Percentiles rank a stretch among this genome's conserved stretches.
These are phyloP conservation scores for Polymyxa betae DNA, from an alignment of 208 protist genomes.

Conservation along the genomic window DNA sequence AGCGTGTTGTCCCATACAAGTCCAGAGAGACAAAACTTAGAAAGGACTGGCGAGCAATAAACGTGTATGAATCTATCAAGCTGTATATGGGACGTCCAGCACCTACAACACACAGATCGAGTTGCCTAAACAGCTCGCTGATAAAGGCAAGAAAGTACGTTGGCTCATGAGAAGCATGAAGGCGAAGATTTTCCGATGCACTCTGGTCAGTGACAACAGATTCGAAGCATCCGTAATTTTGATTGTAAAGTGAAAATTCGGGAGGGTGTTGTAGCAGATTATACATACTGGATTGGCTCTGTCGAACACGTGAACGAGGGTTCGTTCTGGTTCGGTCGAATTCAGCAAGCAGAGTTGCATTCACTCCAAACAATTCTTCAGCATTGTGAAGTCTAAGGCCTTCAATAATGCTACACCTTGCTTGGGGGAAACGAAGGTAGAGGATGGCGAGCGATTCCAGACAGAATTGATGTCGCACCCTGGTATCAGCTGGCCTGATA, in stretches of 20 bases:
- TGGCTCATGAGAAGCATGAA: not conserved
- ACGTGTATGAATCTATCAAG: not conserved
- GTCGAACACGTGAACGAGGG: not conserved
- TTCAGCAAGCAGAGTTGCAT: not conserved
- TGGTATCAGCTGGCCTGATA: not conserved
- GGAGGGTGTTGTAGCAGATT: conserved; percentile 39
- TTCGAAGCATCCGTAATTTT: not conserved
- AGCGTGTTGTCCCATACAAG: not conserved
- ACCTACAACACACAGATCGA: not conserved
- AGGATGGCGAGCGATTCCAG: not conserved
- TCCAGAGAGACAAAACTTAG: not conserved
- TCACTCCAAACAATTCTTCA: not conserved
- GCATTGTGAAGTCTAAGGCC: not conserved
- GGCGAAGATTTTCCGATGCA: not conserved
- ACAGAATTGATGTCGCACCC: not conserved
- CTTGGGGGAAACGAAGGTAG: not conserved
- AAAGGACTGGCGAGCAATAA: not conserved
- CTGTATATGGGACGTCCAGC: not conserved
- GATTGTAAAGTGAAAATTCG: not conserved
- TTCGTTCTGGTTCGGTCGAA: not conserved
- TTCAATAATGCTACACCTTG: not conserved
- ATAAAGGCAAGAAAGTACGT: conserved; percentile 20
- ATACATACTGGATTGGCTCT: not conserved
- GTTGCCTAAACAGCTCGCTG: not conserved
- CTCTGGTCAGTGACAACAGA: not conserved